These are phyloP conservation scores for Hemerocallis citrina DNA, from an alignment of 106 monocot genomes.

Conservation along the genomic window DNA sequence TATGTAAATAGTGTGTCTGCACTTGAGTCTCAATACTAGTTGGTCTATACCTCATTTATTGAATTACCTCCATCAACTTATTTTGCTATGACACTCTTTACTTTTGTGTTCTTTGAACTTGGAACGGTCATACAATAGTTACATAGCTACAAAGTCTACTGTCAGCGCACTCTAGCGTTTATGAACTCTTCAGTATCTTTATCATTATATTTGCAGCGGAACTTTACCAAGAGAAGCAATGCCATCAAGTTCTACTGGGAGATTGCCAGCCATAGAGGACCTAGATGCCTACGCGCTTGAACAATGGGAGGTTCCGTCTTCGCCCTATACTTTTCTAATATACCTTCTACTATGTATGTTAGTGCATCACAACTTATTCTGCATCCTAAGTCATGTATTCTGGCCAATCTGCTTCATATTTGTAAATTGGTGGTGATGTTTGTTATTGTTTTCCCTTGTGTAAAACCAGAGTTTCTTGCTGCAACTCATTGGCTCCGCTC, in stretches of 20 bases:
- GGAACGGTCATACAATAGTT: no score
- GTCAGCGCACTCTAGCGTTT: no score
- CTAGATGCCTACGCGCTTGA: slow-evolving; percentile 72
- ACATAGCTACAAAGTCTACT: no score
- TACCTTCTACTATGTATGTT: background rate
- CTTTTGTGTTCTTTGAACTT: no score
- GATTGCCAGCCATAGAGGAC: slow-evolving; percentile 77
- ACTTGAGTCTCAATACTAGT: no score
- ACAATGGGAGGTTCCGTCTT: slow-evolving; percentile 82
- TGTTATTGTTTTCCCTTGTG: slow-evolving; percentile 1
- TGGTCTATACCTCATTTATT: no score
- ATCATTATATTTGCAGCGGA: slow-evolving; percentile 37
- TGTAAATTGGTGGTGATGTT: background rate
- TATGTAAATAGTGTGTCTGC: no score
- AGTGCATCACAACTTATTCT: background rate
- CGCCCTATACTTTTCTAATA: slow-evolving; percentile 2
- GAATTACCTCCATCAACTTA: no score
- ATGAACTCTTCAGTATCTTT: background rate
- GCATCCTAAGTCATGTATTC: background rate
- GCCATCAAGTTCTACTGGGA: slow-evolving; percentile 51
- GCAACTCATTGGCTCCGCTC: slow-evolving; percentile 91
- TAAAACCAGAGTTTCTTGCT: slow-evolving; percentile 69
- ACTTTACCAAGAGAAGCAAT: slow-evolving; percentile 78
- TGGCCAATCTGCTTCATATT: background rate
- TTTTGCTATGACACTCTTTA: no score